Base-by-base conservation (phyloP, 164 flowering plant genomes). In the Saururus chinensis region DNA sequence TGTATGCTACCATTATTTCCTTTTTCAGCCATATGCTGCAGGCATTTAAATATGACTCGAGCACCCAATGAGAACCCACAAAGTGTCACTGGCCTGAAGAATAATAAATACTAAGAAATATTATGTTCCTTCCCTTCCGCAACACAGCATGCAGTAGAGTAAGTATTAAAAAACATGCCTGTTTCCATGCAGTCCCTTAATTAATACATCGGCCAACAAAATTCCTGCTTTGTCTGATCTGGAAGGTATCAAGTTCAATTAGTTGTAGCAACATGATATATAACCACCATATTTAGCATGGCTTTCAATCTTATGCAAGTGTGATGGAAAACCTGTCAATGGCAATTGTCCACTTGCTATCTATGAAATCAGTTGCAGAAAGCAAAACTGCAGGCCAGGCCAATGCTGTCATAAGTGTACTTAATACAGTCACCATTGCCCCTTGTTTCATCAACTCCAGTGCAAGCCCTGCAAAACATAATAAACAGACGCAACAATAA, bases 371-470 rank as follows among this genome's bases (percentile, higher is more conserved):
- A 59, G 98, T 77, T 48, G 87, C 89, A 13, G 81, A 66, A 69
- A 91, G 85, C 70, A 95, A 70, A 40, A 92, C 72, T 61, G 96
- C 87, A 17, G 99, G 99, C 99, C 98, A 95, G 56, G 96, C 99
- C 74, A 95, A 74, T 67, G 99, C 99, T 30, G 78, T 45, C 53
- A 91, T 40, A 60, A 95, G 87, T 30, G 90, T 48, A 82, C 86
- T 74, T 75, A 95, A 69, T 19, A 95, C 98, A 73, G 99, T 95
- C 85, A 91, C 49, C 99, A 89, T 89, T 59, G 98, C 99, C 63
- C 99, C 98, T 76, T 79, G 98, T 71, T 72, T 91, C 99, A 95
- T 95, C 77, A 95, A 65, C 71, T 74, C 87, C 86, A 80, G 41
- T 19, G 98, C 85, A 63, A 95, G 23, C 55, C 78, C 99, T 95